Percentiles rank a stretch among this genome's conserved stretches.
These are phyloP conservation scores for Populus pruinosa DNA, from an alignment of 345 rosid genomes.

Conservation along the genomic window DNA sequence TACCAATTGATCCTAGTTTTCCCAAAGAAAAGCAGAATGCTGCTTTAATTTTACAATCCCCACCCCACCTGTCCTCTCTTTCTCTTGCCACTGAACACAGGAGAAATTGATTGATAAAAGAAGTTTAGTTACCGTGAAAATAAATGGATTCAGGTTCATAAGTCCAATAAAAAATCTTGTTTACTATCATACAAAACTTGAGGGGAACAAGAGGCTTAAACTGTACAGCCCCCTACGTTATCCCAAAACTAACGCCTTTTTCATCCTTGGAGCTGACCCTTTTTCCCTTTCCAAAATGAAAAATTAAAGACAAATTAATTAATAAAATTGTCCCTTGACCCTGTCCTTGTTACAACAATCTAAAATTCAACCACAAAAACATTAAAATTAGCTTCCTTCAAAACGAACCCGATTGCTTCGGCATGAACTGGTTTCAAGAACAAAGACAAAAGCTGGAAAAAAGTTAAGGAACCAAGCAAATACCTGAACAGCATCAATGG, in stretches of 20 bases:
- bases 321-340: background rate
- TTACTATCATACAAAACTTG: background rate
- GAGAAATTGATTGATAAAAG: background rate
- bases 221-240: background rate
- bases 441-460: background rate
- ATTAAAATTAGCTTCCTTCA: background rate
- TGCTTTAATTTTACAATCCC: background rate
- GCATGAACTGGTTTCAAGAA: background rate
- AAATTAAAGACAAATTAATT: background rate
- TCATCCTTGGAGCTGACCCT: background rate
- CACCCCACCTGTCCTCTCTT: background rate
- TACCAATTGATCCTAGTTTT: background rate
- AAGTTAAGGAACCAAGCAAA: background rate
- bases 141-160: background rate
- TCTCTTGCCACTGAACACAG: background rate
- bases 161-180: background rate
- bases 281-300: background rate
- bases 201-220: background rate
- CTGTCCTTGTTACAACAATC: background rate
- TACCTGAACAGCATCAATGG: conserved; percentile 93
- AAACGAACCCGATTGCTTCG: background rate
- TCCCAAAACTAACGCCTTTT: background rate
- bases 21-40: background rate
- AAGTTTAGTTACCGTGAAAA: background rate
- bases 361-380: background rate